phyloP scores from a whole-genome alignment of 345 rosid genomes.

The Gossypium thurberi region DNA sequence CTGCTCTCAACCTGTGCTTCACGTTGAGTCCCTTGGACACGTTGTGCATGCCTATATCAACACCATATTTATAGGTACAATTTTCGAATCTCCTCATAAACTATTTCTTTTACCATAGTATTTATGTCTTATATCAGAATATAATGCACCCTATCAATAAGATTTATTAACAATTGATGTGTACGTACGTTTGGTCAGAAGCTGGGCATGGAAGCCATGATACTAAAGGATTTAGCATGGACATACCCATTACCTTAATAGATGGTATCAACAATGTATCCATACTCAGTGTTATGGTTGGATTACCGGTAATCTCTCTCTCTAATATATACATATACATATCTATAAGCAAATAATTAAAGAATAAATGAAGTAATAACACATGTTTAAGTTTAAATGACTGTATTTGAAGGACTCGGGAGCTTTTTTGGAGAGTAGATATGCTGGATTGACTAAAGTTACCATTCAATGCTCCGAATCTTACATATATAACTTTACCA shows the following conservation, averaged over 20 bases:
- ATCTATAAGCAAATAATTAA: background rate
- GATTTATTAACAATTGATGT: background rate
- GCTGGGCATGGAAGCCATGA: conserved; percentile 61
- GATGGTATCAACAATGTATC: conserved; percentile 60
- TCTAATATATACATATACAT: background rate
- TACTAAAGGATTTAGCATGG: conserved; percentile 40
- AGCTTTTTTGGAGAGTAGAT: conserved; percentile 56
- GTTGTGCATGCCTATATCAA: conserved; percentile 64
- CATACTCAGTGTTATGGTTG: conserved; percentile 78
- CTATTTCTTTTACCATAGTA: background rate
- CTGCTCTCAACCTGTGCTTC: conserved; percentile 49
- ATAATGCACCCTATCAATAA: background rate
- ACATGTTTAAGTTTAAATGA: background rate
- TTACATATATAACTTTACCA: conserved; percentile 30
- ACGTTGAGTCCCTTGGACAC: conserved; percentile 57
- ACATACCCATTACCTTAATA: conserved; percentile 29
- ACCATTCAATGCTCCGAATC: conserved; percentile 29
- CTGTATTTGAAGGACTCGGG: conserved; percentile 58
- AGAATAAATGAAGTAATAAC: background rate
- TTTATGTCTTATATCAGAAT: too few relatives aligned
- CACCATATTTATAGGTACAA: conserved; percentile 36
- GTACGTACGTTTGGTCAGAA: conserved; percentile 31
- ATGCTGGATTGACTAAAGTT: conserved; percentile 45
- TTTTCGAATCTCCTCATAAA: background rate
- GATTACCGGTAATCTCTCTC: conserved; percentile 57